phyloP scores from a whole-genome alignment of 305 asterid species.

The Fraxinus nigra region DNA sequence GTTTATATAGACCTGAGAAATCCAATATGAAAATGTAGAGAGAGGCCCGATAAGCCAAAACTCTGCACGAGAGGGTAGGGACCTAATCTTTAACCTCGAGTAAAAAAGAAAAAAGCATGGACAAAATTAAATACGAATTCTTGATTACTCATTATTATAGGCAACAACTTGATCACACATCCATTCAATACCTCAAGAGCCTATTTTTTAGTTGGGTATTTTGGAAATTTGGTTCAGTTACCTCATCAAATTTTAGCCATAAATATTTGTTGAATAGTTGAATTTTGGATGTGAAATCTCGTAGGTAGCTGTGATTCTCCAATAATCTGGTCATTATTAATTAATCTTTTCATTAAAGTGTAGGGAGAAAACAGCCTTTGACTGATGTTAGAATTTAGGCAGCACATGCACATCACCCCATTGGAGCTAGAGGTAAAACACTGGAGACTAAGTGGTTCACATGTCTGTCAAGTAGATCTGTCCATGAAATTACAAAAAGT shows the following conservation, averaged over 20 bases:
- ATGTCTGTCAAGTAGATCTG: constrained; percentile 56
- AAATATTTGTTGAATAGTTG: constrained; percentile 9
- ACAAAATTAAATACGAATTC: constrained; percentile 12
- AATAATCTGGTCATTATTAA: constrained; percentile 35
- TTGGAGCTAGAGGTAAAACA: constrained; percentile 29
- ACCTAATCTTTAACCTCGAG: constrained; percentile 40
- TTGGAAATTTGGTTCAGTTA: constrained; percentile 1
- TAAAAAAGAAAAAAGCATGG: constrained; percentile 21
- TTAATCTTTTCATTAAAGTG: constrained; percentile 21
- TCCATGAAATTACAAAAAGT: constrained; percentile 33
- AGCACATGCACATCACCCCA: constrained; percentile 85
- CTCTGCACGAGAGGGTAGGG: constrained; percentile 45
- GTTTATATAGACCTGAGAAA: constrained; percentile 74
- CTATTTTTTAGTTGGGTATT: neutral
- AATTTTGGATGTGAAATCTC: constrained; percentile 25
- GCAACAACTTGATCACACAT: constrained; percentile 9
- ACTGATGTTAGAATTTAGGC: constrained; percentile 33
- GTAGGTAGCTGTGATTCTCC: constrained; percentile 32
- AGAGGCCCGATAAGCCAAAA: constrained; percentile 66
- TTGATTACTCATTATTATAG: constrained; percentile 5
- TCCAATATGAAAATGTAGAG: constrained; percentile 31
- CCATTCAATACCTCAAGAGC: constrained; percentile 14
- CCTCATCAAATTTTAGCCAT: constrained; percentile 11
- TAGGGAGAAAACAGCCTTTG: constrained; percentile 23
- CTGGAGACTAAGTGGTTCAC: constrained; percentile 55